A percentile compares a stretch with the other conserved stretches of the same genome.
phyloP scores from a whole-genome alignment of 257 asterid species.

The Striga asiatica region DNA sequence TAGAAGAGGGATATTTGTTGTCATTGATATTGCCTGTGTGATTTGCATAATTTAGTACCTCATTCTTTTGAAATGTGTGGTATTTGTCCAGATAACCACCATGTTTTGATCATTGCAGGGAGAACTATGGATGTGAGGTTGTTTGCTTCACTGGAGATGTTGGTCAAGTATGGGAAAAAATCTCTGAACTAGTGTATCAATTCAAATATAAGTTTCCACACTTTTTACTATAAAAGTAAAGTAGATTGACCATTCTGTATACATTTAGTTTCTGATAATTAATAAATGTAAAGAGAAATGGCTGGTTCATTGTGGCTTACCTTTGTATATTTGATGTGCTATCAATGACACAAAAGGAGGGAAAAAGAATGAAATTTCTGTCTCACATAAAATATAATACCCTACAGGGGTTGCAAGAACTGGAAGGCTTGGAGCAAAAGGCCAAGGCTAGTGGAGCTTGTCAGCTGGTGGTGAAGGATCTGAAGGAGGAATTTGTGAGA shows the following conservation, averaged over 20 bases:
- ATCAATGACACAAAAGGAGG: neutral
- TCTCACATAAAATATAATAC: neutral
- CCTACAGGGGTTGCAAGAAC: slow-evolving; percentile 68
- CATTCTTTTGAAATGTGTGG: too few species aligned
- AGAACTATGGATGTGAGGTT: slow-evolving; percentile 86
- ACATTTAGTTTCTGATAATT: neutral
- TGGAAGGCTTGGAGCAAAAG: slow-evolving; percentile 90
- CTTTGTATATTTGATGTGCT: too few species aligned
- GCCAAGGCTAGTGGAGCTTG: slow-evolving; percentile 98
- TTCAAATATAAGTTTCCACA: neutral
- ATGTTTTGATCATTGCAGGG: slow-evolving; percentile 39
- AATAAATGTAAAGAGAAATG: neutral
- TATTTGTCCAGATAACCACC: too few species aligned
- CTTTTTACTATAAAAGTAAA: neutral
- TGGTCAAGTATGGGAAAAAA: slow-evolving; percentile 65
- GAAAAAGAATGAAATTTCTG: neutral
- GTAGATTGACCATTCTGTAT: neutral
- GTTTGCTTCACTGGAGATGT: slow-evolving; percentile 98
- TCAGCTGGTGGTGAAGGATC: slow-evolving; percentile 87
- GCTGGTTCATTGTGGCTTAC: neutral
- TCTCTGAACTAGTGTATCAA: neutral
- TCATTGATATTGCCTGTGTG: too few species aligned
- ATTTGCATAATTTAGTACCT: too few species aligned
- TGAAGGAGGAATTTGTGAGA: slow-evolving; percentile 87
- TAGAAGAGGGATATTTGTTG: too few species aligned